Conservation (phyloP, 2,329 filamentous ascomycete species). For the Colletotrichum sp. region DNA sequence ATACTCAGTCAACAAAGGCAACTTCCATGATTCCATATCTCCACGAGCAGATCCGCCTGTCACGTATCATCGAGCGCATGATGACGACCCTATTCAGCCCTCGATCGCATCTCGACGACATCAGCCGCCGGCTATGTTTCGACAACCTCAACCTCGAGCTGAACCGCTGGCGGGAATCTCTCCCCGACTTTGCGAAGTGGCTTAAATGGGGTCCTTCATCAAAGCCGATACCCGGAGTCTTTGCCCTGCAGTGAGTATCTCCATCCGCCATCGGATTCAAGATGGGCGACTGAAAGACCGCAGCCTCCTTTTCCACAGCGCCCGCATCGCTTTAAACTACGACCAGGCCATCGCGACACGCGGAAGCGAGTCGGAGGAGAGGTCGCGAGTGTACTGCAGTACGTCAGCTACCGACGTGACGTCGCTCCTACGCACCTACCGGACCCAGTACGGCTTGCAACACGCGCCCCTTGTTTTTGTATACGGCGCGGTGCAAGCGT, state of each 20-base stretch:
- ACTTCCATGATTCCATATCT: conserved; percentile 23
- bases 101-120: neutral
- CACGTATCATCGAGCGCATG: conserved; percentile 25
- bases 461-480: conserved; percentile 27
- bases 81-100: conserved; percentile 20
- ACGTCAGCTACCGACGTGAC: conserved; percentile 25
- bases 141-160: conserved; percentile 26
- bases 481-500: conserved; percentile 27
- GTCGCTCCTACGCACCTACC: conserved; percentile 24
- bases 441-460: conserved; percentile 25
- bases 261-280: neutral
- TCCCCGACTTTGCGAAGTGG: conserved; percentile 24
- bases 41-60: conserved; percentile 25
- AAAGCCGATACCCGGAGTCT: conserved; percentile 10
- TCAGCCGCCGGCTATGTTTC: neutral
- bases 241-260: conserved; percentile 25
- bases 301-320: conserved; percentile 25
- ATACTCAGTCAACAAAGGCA: neutral
- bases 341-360: conserved; percentile 17
- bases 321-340: conserved; percentile 28
- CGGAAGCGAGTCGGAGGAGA: neutral
- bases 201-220: conserved; percentile 24
- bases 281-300: neutral
- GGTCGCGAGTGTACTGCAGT: conserved; percentile 17
- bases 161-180: conserved; percentile 21